These are phyloP conservation scores for Fusarium beomiforme DNA, from an alignment of 2,329 filamentous ascomycete genomes.

Conservation along the genomic window DNA sequence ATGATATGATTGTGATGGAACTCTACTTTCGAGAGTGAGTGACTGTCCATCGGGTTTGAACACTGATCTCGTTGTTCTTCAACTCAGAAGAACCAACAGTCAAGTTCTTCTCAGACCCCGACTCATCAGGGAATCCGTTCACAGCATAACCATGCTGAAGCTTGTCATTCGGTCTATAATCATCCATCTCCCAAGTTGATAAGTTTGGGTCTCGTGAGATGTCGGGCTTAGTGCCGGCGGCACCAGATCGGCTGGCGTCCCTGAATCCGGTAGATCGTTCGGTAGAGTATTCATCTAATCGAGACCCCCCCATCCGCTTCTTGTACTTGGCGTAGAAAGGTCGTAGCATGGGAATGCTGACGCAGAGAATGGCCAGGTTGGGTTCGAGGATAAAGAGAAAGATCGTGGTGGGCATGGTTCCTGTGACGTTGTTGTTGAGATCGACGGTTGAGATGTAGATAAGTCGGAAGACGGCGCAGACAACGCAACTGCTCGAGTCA, in stretches of 20 bases:
- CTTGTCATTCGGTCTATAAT: slow-evolving; percentile 29
- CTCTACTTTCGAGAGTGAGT: slow-evolving; percentile 21
- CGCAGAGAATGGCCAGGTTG: slow-evolving; percentile 53
- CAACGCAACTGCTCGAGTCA: slow-evolving; percentile 46
- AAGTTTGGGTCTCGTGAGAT: slow-evolving; percentile 11
- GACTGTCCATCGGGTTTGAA: slow-evolving; percentile 40
- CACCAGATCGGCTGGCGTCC: slow-evolving; percentile 31
- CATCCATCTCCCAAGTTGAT: slow-evolving; percentile 41
- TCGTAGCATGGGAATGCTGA: slow-evolving; percentile 55
- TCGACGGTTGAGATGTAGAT: slow-evolving; percentile 52
- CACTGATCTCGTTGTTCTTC: slow-evolving; percentile 28
- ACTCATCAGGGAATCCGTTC: slow-evolving; percentile 27
- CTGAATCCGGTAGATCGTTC: slow-evolving; percentile 31
- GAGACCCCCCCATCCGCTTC: slow-evolving; percentile 46
- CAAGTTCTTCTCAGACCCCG: slow-evolving; percentile 41
- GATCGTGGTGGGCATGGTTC: slow-evolving; percentile 52
- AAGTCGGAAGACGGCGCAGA: slow-evolving; percentile 52
- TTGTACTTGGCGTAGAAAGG: slow-evolving; percentile 48
- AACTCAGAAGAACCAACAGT: slow-evolving; percentile 21
- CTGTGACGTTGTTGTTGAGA: slow-evolving; percentile 49
- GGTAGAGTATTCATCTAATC: slow-evolving; percentile 41
- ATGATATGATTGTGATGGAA: neutral
- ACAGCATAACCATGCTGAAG: slow-evolving; percentile 21
- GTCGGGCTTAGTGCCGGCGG: slow-evolving; percentile 12
- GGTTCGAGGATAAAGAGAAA: slow-evolving; percentile 54